A percentile compares a stretch with the other conserved stretches of the same genome.
phyloP scores from a whole-genome alignment of 148 eudicot species.

The Chenopodium album region DNA sequence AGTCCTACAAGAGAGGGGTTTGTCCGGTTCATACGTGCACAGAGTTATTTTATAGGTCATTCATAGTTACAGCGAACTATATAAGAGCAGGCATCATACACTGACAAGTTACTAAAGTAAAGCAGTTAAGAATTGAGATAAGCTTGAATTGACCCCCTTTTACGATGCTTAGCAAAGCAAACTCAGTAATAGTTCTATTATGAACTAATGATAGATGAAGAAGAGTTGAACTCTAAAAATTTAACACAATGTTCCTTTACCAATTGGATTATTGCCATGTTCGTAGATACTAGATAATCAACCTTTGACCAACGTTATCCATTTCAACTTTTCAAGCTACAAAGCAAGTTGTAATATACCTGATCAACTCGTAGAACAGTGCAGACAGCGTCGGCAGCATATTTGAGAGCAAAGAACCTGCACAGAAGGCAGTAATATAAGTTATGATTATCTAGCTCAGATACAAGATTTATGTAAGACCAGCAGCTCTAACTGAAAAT shows the following conservation, averaged over 20 bases:
- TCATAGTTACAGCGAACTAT: not conserved
- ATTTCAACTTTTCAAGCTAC: not conserved
- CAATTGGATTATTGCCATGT: not conserved
- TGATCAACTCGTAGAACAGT: conserved; percentile 94
- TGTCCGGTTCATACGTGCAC: too few species aligned
- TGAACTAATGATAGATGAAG: not conserved
- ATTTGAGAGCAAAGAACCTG: conserved; percentile 88
- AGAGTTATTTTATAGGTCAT: not conserved
- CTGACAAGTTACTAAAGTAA: too few species aligned
- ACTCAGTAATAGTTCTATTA: not conserved
- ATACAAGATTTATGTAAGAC: not conserved
- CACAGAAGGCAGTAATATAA: conserved; percentile 6
- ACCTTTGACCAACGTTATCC: not conserved
- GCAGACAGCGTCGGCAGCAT: conserved; percentile 92
- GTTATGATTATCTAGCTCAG: not conserved
- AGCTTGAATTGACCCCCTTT: not conserved
- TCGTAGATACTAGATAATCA: not conserved
- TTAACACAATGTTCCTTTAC: not conserved
- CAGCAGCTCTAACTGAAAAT: too few species aligned
- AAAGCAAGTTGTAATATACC: conserved; percentile 40
- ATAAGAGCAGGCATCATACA: too few species aligned
- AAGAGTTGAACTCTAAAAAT: not conserved
- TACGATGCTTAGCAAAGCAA: not conserved
- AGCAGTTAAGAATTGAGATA: not conserved
- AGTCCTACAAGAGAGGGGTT: not conserved